Evolutionary conservation across 768 basidiomycete species (phyloP).

Genomic region (Kwoniella dendrophila): DNA sequence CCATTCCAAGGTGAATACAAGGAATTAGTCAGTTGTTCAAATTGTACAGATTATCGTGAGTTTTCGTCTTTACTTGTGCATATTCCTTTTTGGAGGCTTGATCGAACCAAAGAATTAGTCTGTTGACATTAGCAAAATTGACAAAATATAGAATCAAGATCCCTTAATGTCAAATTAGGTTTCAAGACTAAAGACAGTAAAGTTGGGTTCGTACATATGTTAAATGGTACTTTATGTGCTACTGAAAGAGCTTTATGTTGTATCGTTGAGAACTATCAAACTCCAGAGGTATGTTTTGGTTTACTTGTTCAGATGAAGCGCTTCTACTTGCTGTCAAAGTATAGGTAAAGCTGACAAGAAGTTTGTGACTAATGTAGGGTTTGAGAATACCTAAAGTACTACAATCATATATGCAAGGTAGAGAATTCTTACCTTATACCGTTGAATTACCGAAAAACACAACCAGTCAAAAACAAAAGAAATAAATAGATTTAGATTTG

Average conservation of each 20-base stretch:
- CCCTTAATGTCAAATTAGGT: conserved; percentile 90
- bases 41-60: conserved; percentile 99
- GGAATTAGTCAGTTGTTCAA: conserved; percentile 95
- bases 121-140: not conserved
- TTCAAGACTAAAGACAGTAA: conserved; percentile 86
- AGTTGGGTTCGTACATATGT: conserved; percentile 97
- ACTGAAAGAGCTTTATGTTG: conserved; percentile 96
- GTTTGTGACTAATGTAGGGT: conserved; percentile 63
- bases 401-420: conserved; percentile 93
- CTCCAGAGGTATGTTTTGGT: conserved; percentile 70
- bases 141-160: conserved; percentile 71
- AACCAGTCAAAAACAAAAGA: conserved; percentile 53
- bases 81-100: too few relatives aligned
- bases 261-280: conserved; percentile 98
- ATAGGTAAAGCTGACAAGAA: not conserved
- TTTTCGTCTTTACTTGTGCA: conserved; percentile 33
- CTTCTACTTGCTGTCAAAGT: conserved; percentile 3
- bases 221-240: conserved; percentile 94
- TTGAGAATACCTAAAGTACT: conserved; percentile 85
- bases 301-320: not conserved
- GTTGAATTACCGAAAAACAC: conserved; percentile 55
- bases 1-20: conserved; percentile 96
- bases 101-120: too few relatives aligned
- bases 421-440: conserved; percentile 61
- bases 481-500: conserved; percentile 19